Evolutionary conservation across 176 grass and related monocot genomes (phyloP), one percentile per base, ranked within the genome.

Genomic region (Microstegium vimineum): DNA sequence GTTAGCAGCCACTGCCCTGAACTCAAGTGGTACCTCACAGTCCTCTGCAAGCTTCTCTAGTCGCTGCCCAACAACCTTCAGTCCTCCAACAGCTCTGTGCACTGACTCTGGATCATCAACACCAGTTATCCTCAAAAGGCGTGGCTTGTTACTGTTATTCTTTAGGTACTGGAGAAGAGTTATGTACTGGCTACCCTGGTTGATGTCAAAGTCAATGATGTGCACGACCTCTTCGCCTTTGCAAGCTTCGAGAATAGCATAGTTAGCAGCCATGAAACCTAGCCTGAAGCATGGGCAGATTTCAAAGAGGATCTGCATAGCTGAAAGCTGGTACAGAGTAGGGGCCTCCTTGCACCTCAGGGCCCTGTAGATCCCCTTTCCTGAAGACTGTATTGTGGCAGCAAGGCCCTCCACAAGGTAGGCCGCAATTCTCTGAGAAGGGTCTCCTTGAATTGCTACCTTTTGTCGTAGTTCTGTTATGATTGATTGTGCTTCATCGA

Each of bases 171-270:
- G 84, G 68, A 94, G 88, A 42, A 94, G 52, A 2, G 82, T 90
- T 43, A 94, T 92, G 76, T 94, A 94, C 52, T 94, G 92, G 66
- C 84, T 92, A 68, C 92, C 92, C 89, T 94, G 92, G 73, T 90
- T 94, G 57, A 94, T 87, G 67, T 94, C 92, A 66, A 94, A 94
- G 86, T 94, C 92, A 66, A 94, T 87, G 31, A 94, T 94, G 69
- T 94, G 92, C 38, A 92, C 87, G 61, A 75, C 87, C 18, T 87
- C 71, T 69, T 92, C 90, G n/a, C 87, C 90, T 87, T 73, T 94
- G 76, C 76, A 87, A 54, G 92, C 87, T 75, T 94, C 92, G n/a
- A 85, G 72, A 78, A 94, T 92, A 22, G 90, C 87, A 31, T 90
- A 87, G 81, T 94, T 94, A 28, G 92, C 92, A 1, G 90, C 76